phyloP scores from a whole-genome alignment of 2,329 filamentous ascomycete species.

The Botrytis porri region DNA sequence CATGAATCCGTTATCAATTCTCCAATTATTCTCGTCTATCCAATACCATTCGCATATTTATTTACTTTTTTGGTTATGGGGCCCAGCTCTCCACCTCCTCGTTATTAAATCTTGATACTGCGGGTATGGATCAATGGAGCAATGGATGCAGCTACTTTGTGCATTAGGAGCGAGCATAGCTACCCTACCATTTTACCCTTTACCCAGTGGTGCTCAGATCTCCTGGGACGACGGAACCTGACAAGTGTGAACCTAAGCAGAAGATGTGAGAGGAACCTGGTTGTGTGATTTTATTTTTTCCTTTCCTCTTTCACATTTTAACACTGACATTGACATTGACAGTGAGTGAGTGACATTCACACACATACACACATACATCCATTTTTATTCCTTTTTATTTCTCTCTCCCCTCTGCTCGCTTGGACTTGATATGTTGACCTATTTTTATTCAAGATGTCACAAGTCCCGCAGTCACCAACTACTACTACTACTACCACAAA shows the following conservation, averaged over 20 bases:
- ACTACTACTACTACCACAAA: not conserved
- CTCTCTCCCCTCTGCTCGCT: not conserved
- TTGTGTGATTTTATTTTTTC: not conserved
- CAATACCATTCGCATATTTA: not conserved
- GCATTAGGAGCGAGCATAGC: not conserved
- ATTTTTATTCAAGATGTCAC: slow-evolving; percentile 21
- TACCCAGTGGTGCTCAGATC: not conserved
- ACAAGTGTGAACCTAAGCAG: not conserved
- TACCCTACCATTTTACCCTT: not conserved
- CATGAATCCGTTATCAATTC: not conserved
- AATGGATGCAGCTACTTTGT: not conserved
- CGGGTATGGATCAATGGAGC: not conserved
- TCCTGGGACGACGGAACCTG: slow-evolving; percentile 1
- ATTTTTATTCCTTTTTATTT: not conserved
- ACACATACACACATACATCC: not conserved
- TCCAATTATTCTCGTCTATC: not conserved
- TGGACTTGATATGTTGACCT: slow-evolving; percentile 16
- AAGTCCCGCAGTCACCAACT: slow-evolving; percentile 14
- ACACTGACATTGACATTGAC: not conserved
- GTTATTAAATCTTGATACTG: not conserved
- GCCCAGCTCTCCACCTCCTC: not conserved
- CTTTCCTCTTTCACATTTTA: not conserved
- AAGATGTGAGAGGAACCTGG: no score
- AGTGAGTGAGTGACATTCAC: not conserved
- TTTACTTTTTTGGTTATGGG: not conserved